Percentiles rank a stretch among this genome's conserved stretches.
Conservation (phyloP, 1,139 yeast species). For the Arxiozyma heterogenica region DNA sequence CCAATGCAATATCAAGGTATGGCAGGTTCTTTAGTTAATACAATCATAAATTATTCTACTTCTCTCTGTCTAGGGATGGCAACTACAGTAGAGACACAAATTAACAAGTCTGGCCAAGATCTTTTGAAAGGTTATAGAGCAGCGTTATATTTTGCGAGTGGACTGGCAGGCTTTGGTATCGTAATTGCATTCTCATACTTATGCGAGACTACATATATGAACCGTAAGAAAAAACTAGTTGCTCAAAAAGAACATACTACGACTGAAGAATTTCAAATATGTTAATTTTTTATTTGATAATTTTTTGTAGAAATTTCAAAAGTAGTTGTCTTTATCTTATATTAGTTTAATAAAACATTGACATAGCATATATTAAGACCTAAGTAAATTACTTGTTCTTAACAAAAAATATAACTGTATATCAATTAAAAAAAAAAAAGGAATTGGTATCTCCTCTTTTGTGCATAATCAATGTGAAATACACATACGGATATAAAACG, state of each 20-base stretch:
- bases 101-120: slow-evolving; percentile 24
- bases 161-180: slow-evolving; percentile 21
- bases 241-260: background rate
- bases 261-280: background rate
- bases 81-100: slow-evolving; percentile 39
- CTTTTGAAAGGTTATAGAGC: slow-evolving; percentile 36
- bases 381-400: too few species aligned
- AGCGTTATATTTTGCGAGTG: slow-evolving; percentile 35
- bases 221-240: slow-evolving; percentile 4
- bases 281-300: background rate
- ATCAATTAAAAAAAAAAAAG: too few species aligned
- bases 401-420: too few species aligned
- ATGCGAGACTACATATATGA: slow-evolving; percentile 11
- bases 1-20: slow-evolving; percentile 49
- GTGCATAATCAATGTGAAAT: too few species aligned
- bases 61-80: slow-evolving; percentile 46
- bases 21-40: slow-evolving; percentile 50
- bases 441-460: too few species aligned
- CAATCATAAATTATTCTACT: slow-evolving; percentile 47
- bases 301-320: background rate
- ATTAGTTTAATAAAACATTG: too few species aligned
- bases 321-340: too few species aligned
- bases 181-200: slow-evolving; percentile 9
- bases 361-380: too few species aligned
- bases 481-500: background rate